Conservation (phyloP, 164 flowering plant genomes). For the Berberis vulgaris region DNA sequence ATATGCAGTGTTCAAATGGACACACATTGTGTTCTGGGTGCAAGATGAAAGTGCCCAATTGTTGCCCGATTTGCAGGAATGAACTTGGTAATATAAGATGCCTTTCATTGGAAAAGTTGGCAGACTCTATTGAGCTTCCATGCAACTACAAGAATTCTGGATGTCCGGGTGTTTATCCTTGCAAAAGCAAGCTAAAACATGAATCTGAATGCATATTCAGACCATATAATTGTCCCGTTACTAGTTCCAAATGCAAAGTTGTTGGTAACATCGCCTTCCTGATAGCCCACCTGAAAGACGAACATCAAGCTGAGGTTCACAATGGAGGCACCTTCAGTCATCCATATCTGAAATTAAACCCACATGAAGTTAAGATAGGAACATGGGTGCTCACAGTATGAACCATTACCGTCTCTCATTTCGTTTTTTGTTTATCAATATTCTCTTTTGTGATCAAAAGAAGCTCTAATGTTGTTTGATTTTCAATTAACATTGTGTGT, state of each 20-base stretch:
- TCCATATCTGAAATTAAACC: slow-evolving; percentile 89
- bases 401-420: background rate
- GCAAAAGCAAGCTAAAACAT: slow-evolving; percentile 91
- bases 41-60: slow-evolving; percentile 83
- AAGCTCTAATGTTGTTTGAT: slow-evolving; percentile 8
- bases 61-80: slow-evolving; percentile 93
- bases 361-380: slow-evolving; percentile 87
- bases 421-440: background rate
- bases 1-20: slow-evolving; percentile 97
- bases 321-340: slow-evolving; percentile 88
- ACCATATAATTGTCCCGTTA: slow-evolving; percentile 90
- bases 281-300: slow-evolving; percentile 75
- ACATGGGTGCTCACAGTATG: slow-evolving; percentile 96
- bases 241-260: slow-evolving; percentile 87
- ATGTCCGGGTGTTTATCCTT: slow-evolving; percentile 74
- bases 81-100: slow-evolving; percentile 95
- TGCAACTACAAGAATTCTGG: slow-evolving; percentile 85
- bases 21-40: slow-evolving; percentile 92
- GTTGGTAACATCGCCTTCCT: slow-evolving; percentile 75
- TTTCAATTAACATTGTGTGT: slow-evolving; percentile 12
- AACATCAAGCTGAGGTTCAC: slow-evolving; percentile 94
- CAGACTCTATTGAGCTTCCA: slow-evolving; percentile 90
- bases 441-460: too few species aligned
- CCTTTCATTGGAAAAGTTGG: slow-evolving; percentile 85
- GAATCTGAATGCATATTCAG: slow-evolving; percentile 66